Conservation (phyloP, 352 stramenopile genomes). For the Phytophthora cajani region DNA sequence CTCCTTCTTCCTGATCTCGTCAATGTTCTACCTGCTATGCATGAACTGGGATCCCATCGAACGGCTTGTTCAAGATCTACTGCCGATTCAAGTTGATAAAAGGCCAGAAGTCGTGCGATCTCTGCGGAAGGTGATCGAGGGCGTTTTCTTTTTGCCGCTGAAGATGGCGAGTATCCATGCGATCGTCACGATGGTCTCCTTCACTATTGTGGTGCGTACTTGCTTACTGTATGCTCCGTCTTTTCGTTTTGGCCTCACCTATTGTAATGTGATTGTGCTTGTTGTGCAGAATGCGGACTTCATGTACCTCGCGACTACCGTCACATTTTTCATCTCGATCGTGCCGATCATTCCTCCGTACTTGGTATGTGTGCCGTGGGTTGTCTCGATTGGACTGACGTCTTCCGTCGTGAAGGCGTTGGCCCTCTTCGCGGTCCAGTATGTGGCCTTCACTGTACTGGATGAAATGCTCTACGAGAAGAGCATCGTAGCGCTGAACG, state of each 20-base stretch:
- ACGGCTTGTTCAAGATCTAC: conserved; percentile 77
- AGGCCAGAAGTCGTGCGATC: conserved; percentile 73
- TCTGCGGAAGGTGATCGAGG: conserved; percentile 82
- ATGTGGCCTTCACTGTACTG: conserved; percentile 84
- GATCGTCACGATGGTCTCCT: conserved; percentile 89
- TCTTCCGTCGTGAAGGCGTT: conserved; percentile 85
- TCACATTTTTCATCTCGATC: conserved; percentile 91
- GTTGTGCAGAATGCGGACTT: conserved; percentile 80
- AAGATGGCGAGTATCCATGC: conserved; percentile 91
- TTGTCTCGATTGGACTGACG: conserved; percentile 78
- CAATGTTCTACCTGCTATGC: conserved; percentile 87
- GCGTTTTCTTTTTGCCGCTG: conserved; percentile 87
- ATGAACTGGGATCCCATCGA: conserved; percentile 90
- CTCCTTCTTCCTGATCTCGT: conserved; percentile 89
- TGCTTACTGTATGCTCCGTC: not conserved
- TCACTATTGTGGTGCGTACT: conserved; percentile 78
- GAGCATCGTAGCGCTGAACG: conserved; percentile 85
- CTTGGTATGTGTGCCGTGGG: conserved; percentile 86
- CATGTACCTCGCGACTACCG: conserved; percentile 84
- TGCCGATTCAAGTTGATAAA: conserved; percentile 81
- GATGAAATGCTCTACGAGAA: conserved; percentile 92
- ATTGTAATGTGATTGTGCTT: not conserved
- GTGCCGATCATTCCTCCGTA: conserved; percentile 89
- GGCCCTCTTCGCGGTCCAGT: conserved; percentile 82
- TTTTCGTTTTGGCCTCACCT: not conserved